Percentiles rank a stretch among this genome's conserved stretches.
phyloP scores from a whole-genome alignment of 2,329 filamentous ascomycete species.

The Aspergillus melleus region DNA sequence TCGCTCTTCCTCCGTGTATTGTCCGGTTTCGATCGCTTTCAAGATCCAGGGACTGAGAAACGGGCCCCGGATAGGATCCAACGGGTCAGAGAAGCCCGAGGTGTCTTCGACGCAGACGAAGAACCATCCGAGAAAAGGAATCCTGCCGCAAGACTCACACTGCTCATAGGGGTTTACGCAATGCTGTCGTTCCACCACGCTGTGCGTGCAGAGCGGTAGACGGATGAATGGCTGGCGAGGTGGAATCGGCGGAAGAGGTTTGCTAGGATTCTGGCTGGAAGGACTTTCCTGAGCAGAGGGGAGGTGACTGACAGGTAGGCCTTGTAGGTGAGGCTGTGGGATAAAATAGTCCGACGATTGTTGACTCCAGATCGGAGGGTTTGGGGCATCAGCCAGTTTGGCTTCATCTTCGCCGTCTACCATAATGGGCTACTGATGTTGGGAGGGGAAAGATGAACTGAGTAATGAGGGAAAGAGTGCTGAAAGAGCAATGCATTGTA shows the following conservation, averaged over 20 bases:
- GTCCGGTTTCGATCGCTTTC: slow-evolving; percentile 42
- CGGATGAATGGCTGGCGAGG: not conserved
- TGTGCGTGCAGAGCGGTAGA: slow-evolving; percentile 45
- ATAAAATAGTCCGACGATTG: not conserved
- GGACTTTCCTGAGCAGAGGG: not conserved
- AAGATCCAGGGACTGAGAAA: slow-evolving; percentile 42
- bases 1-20: slow-evolving; percentile 46
- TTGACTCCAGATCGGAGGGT: not conserved
- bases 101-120: slow-evolving; percentile 71
- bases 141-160: slow-evolving; percentile 61
- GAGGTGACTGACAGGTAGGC: not conserved
- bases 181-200: slow-evolving; percentile 65
- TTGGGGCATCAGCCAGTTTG: not conserved
- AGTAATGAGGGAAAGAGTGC: too few relatives aligned
- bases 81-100: slow-evolving; percentile 41
- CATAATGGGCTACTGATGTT: not conserved
- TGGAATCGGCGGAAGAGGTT: not conserved
- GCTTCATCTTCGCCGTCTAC: not conserved
- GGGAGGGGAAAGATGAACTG: not conserved
- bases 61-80: slow-evolving; percentile 11
- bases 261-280: not conserved
- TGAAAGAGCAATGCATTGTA: not conserved
- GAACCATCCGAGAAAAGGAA: slow-evolving; percentile 66
- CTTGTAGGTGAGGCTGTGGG: not conserved
- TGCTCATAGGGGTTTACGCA: slow-evolving; percentile 45